phyloP scores from a whole-genome alignment of 139 green algal species.

The Chlorella ohadii region DNA sequence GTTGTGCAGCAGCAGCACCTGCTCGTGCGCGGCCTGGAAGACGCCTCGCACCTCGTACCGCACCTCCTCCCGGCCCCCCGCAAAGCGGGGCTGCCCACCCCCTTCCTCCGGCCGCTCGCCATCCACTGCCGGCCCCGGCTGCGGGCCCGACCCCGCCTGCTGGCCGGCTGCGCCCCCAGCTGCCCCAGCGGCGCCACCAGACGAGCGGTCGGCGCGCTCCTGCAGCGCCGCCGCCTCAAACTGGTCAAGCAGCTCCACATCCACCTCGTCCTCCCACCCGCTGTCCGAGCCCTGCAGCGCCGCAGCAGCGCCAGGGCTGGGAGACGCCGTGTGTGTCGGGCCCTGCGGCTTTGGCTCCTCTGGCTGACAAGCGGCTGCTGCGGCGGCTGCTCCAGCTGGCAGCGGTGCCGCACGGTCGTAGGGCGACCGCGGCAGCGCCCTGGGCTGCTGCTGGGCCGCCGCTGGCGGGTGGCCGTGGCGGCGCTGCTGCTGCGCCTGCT shows the following conservation, averaged over 20 bases:
- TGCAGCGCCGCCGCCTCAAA: constrained; percentile 31
- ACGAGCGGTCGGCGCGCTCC: not conserved
- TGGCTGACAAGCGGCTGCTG: not conserved
- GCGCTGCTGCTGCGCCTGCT: constrained; percentile 11
- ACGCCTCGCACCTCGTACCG: constrained; percentile 59
- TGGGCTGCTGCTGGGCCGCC: not conserved
- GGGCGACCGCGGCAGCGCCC: not conserved
- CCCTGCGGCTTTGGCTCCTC: not conserved
- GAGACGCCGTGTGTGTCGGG: not conserved
- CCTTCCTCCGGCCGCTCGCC: not conserved
- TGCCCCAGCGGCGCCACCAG: not conserved
- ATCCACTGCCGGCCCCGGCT: not conserved
- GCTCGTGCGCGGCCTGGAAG: not conserved
- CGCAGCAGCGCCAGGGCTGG: not conserved
- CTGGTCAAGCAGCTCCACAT: constrained; percentile 38
- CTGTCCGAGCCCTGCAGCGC: not conserved
- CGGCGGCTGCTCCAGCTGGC: not conserved
- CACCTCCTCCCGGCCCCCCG: constrained; percentile 38
- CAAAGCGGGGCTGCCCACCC: not conserved
- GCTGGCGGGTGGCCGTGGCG: not conserved
- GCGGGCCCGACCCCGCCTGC: not conserved
- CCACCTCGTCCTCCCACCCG: constrained; percentile 17
- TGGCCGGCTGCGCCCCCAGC: not conserved
- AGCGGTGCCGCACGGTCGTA: not conserved
- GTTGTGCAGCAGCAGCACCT: constrained; percentile 59